Percentiles rank a stretch among this genome's conserved stretches.
phyloP scores from a whole-genome alignment of 2,329 filamentous ascomycete genomes.

The Chaetomiaceae sp. region DNA sequence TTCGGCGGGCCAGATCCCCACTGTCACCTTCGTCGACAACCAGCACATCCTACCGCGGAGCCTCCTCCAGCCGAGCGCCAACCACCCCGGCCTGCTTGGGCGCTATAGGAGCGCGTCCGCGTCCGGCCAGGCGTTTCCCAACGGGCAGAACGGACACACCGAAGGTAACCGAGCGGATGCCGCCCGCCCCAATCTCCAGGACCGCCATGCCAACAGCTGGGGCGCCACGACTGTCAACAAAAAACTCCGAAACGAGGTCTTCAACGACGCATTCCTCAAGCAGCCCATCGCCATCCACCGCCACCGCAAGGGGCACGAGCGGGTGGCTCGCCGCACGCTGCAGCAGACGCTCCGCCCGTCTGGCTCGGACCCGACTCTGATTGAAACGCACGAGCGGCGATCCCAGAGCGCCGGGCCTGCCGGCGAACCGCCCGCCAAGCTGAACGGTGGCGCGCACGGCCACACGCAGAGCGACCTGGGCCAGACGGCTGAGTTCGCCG shows the following conservation, averaged over 20 bases:
- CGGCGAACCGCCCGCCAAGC: constrained; percentile 8
- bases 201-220: constrained; percentile 66
- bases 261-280: constrained; percentile 86
- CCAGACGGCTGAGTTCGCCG: constrained; percentile 10
- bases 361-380: constrained; percentile 42
- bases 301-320: constrained; percentile 60
- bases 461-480: constrained; percentile 29
- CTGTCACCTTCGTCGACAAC: constrained; percentile 92
- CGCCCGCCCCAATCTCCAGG: constrained; percentile 44
- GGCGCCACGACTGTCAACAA: constrained; percentile 90
- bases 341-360: constrained; percentile 43
- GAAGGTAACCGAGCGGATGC: constrained; percentile 3
- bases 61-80: constrained; percentile 60
- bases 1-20: constrained; percentile 64
- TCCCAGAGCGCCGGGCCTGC: constrained; percentile 5
- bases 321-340: constrained; percentile 49
- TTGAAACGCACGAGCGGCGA: constrained; percentile 19
- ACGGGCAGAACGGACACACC: constrained; percentile 14
- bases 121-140: constrained; percentile 23
- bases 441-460: constrained; percentile 15
- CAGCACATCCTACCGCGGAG: constrained; percentile 86
- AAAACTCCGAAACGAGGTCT: constrained; percentile 80
- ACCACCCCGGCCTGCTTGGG: constrained; percentile 25
- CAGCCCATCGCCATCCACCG: constrained; percentile 77
- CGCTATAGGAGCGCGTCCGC: constrained; percentile 37